Evolutionary conservation across 148 eudicot species (phyloP).

Genomic region (Drosera capensis): DNA sequence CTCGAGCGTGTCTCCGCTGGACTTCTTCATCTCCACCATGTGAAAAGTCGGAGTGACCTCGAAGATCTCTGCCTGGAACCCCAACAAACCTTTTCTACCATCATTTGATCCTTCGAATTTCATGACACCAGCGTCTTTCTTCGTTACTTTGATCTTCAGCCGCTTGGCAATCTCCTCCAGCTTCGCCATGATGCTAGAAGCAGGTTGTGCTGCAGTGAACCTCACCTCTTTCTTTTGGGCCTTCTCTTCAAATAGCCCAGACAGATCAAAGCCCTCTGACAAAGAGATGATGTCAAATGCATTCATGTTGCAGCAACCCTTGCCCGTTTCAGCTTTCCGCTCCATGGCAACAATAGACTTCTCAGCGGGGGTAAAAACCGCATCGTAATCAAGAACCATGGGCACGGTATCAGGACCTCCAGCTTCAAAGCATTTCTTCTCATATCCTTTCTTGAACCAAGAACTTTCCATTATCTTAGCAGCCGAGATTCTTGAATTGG

Average conservation of each 20-base stretch:
- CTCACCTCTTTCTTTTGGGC: conserved; percentile 23
- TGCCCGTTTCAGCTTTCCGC: background rate
- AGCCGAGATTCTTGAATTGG: conserved; percentile 23
- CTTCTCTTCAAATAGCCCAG: conserved; percentile 35
- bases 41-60: conserved; percentile 42
- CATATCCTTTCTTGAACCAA: conserved; percentile 31
- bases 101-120: conserved; percentile 27
- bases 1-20: conserved; percentile 34
- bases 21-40: conserved; percentile 36
- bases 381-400: background rate
- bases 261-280: conserved; percentile 35
- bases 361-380: conserved; percentile 4
- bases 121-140: conserved; percentile 30
- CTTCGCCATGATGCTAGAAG: conserved; percentile 26
- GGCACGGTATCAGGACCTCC: background rate
- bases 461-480: too few relatives aligned
- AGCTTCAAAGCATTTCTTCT: conserved; percentile 13
- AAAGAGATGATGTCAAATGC: conserved; percentile 39
- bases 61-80: conserved; percentile 31
- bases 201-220: conserved; percentile 21
- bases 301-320: conserved; percentile 22
- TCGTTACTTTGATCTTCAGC: conserved; percentile 26
- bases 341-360: conserved; percentile 6
- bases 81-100: conserved; percentile 27
- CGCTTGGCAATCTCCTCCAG: conserved; percentile 28